phyloP scores from a whole-genome alignment of 1,284 basidiomycete species.

The Pseudozyma sp. region DNA sequence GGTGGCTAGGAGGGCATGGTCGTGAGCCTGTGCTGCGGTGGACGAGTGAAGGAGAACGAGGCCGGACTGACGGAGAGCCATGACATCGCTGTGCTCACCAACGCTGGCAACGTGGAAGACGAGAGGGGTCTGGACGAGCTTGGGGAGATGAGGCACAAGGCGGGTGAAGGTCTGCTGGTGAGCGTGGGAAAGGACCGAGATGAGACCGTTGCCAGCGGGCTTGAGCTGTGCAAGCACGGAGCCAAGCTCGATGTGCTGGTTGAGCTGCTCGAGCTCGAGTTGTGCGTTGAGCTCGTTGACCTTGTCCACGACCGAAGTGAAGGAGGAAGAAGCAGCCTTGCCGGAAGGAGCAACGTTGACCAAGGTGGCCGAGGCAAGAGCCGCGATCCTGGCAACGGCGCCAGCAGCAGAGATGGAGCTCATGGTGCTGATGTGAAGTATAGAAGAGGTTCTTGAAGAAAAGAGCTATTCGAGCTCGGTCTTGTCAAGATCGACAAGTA shows the following conservation, averaged over 20 bases:
- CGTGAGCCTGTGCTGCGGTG: slow-evolving; percentile 77
- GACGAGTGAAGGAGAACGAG: slow-evolving; percentile 77
- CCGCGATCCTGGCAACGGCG: slow-evolving; percentile 50
- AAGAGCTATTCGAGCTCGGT: not conserved
- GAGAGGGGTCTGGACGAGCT: slow-evolving; percentile 54
- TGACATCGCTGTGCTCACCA: slow-evolving; percentile 75
- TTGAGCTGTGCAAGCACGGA: slow-evolving; percentile 50
- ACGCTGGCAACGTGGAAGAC: slow-evolving; percentile 61
- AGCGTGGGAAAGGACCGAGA: slow-evolving; percentile 54
- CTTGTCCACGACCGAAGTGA: slow-evolving; percentile 33
- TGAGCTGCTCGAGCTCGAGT: slow-evolving; percentile 51
- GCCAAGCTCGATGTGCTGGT: slow-evolving; percentile 50
- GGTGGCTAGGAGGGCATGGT: slow-evolving; percentile 79
- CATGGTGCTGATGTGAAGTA: slow-evolving; percentile 21
- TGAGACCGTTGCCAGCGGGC: slow-evolving; percentile 44
- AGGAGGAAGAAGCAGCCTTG: slow-evolving; percentile 38
- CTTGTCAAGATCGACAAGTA: not conserved
- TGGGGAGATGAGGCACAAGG: slow-evolving; percentile 62
- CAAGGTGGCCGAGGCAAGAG: slow-evolving; percentile 45
- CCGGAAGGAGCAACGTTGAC: slow-evolving; percentile 47
- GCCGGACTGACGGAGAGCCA: slow-evolving; percentile 75
- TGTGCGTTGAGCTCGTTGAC: slow-evolving; percentile 35
- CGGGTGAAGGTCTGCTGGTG: slow-evolving; percentile 56
- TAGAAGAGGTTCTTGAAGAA: not conserved
- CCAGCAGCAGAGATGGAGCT: slow-evolving; percentile 44